Evolutionary conservation across 2,329 filamentous ascomycete species (phyloP), one percentile per base, ranked within the genome.

Genomic region (Septoria petroselini): DNA sequence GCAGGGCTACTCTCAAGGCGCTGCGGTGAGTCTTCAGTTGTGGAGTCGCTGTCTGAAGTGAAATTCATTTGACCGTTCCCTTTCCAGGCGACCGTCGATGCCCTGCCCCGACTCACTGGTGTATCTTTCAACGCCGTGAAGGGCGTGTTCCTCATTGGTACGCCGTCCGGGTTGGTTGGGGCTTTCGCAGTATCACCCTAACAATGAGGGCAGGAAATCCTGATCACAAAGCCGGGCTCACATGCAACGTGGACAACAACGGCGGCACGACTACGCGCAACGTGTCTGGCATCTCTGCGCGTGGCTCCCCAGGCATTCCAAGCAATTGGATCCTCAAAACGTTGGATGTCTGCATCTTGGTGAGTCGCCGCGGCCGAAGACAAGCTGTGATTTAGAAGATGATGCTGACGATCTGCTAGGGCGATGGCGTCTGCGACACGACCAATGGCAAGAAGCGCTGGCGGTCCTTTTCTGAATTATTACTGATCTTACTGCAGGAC

Each of bases 401-500:
- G 18, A 6, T 9, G 14, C 42, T 46, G 42, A 46, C 31, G 8
- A 21, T 38, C 19, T 29, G 3, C 2, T 25, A 68, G 63, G 66
- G 65, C 12, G 68, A 70, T 53, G 66, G 65, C 25, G 65, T 70
- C 5, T 70, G 68, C 51, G 67, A 69, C 33, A 67, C 66, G 25
- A 62, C 57, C 2, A 50, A 68, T 39, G 45, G 43, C 27, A 14
- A 27, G 29, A 11, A 19, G 29, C 17, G 11, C n/a, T 21, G 31
- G 12, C 11, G 12, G n/a, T n/a, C n/a, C 15, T 17, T 17, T 5
- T 34, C 31, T 34, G 31, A 6, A 12, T 17, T 9, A 2, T 18
- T 8, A 29, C 29, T 43, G 12, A 29, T 21, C 3, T n/a, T 12
- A 33, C 23, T 6, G 14, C 23, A 27, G 67, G 65, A 1, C 19